phyloP scores from a whole-genome alignment of 352 stramenopile species.

The Albugo candida region DNA sequence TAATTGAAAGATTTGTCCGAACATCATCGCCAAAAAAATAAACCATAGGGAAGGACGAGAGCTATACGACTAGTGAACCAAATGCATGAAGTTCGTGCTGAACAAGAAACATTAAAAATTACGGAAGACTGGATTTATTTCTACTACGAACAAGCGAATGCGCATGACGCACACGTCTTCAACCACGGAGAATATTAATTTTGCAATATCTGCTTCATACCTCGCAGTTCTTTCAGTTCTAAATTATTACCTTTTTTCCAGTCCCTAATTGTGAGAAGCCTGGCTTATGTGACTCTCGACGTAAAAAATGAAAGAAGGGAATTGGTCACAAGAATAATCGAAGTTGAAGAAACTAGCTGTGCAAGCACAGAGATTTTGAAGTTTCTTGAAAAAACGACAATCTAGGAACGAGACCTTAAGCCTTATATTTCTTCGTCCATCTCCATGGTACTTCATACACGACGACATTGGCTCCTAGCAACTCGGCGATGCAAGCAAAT shows the following conservation, averaged over 20 bases:
- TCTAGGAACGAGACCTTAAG: slow-evolving; percentile 13
- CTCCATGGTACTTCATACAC: neutral
- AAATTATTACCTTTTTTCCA: slow-evolving; percentile 14
- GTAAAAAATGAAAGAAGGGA: slow-evolving; percentile 30
- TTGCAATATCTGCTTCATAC: neutral
- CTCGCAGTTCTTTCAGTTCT: neutral
- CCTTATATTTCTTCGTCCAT: slow-evolving; percentile 1
- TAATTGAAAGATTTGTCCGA: slow-evolving; percentile 18
- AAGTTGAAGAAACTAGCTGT: slow-evolving; percentile 6
- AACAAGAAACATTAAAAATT: slow-evolving; percentile 29
- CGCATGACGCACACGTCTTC: slow-evolving; percentile 12
- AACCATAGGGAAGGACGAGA: slow-evolving; percentile 35
- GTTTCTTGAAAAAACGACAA: neutral
- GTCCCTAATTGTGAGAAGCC: too few relatives aligned
- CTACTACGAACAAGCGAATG: slow-evolving; percentile 21
- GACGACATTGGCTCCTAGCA: neutral
- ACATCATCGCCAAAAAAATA: slow-evolving; percentile 21
- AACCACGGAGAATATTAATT: slow-evolving; percentile 13
- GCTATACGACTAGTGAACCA: slow-evolving; percentile 35
- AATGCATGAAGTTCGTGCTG: slow-evolving; percentile 14
- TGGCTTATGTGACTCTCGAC: slow-evolving; percentile 18
- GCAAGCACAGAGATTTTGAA: slow-evolving; percentile 1
- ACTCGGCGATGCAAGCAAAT: neutral
- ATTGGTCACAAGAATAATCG: slow-evolving; percentile 20
- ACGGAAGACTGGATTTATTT: slow-evolving; percentile 30